Percentiles rank a stretch among this genome's conserved stretches.
These are phyloP conservation scores for Ceratobasidium sp. DNA, from an alignment of 1,284 basidiomycete genomes.

Conservation along the genomic window DNA sequence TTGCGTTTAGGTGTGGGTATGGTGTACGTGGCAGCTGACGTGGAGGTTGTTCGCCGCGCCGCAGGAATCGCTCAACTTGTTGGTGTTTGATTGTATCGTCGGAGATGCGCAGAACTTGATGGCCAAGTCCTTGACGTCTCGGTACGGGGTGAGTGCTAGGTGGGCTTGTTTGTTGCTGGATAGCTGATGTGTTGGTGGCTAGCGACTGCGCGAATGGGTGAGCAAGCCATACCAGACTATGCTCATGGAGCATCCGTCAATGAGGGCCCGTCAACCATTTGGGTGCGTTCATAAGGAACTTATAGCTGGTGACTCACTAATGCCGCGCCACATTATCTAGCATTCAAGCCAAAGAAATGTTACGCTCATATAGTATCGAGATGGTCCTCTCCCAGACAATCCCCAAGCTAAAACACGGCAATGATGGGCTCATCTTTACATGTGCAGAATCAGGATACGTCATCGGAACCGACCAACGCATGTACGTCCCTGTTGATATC, in stretches of 20 bases:
- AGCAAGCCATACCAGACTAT: constrained; percentile 83
- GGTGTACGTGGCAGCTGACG: not conserved
- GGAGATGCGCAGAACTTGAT: constrained; percentile 90
- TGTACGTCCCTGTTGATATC: constrained; percentile 68
- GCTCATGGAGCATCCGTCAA: constrained; percentile 75
- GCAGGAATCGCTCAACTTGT: constrained; percentile 84
- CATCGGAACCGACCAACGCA: constrained; percentile 91
- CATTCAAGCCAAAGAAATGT: constrained; percentile 89
- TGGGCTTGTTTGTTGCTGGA: not conserved
- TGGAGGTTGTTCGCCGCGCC: constrained; percentile 47
- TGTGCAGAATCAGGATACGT: constrained; percentile 88
- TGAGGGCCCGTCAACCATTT: constrained; percentile 80
- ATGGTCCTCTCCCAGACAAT: constrained; percentile 89
- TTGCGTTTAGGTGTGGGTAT: not conserved
- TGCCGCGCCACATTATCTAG: constrained; percentile 59
- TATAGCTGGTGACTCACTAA: not conserved
- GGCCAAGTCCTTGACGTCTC: constrained; percentile 82
- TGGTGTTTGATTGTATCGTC: constrained; percentile 95
- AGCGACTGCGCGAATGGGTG: constrained; percentile 90
- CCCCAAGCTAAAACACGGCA: constrained; percentile 91
- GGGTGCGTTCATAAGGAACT: constrained; percentile 66
- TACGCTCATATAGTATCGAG: constrained; percentile 89
- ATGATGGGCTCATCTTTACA: constrained; percentile 98
- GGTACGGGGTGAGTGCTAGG: constrained; percentile 89
- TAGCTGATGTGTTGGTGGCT: constrained; percentile 43